phyloP scores from a whole-genome alignment of 768 basidiomycete genomes.

The Roridomyces roridus region DNA sequence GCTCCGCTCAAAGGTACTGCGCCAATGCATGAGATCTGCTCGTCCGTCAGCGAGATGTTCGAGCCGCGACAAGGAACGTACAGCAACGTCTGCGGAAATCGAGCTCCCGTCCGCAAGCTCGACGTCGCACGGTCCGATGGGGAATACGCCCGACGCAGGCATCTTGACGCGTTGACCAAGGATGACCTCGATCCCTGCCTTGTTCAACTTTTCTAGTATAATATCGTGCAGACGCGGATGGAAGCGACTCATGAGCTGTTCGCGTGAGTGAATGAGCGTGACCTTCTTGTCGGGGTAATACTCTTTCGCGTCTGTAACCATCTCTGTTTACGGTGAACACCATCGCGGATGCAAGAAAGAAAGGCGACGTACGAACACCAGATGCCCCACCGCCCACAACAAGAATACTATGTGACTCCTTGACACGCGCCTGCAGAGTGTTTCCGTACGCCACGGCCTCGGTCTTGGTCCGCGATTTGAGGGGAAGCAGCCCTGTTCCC shows the following conservation, averaged over 20 bases:
- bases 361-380: conserved; percentile 53
- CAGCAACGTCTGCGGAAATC: conserved; percentile 47
- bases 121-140: conserved; percentile 37
- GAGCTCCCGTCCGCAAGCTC: conserved; percentile 43
- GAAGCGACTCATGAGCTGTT: conserved; percentile 50
- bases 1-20: conserved; percentile 33
- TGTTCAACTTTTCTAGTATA: conserved; percentile 33
- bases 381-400: conserved; percentile 67
- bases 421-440: conserved; percentile 37
- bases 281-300: conserved; percentile 46
- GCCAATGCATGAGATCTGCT: conserved; percentile 37
- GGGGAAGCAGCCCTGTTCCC: conserved; percentile 31
- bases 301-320: conserved; percentile 52
- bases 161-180: conserved; percentile 45
- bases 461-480: conserved; percentile 26
- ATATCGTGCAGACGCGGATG: conserved; percentile 41
- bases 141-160: conserved; percentile 31
- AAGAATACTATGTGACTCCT: conserved; percentile 45
- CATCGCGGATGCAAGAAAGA: not conserved
- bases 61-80: conserved; percentile 24
- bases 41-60: not conserved
- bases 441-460: conserved; percentile 31
- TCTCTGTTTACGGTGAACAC: conserved; percentile 36
- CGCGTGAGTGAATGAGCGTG: conserved; percentile 55
- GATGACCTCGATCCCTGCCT: conserved; percentile 43